These are phyloP conservation scores for Klebsormidium nitens DNA, from an alignment of 139 green algal genomes.

Conservation along the genomic window DNA sequence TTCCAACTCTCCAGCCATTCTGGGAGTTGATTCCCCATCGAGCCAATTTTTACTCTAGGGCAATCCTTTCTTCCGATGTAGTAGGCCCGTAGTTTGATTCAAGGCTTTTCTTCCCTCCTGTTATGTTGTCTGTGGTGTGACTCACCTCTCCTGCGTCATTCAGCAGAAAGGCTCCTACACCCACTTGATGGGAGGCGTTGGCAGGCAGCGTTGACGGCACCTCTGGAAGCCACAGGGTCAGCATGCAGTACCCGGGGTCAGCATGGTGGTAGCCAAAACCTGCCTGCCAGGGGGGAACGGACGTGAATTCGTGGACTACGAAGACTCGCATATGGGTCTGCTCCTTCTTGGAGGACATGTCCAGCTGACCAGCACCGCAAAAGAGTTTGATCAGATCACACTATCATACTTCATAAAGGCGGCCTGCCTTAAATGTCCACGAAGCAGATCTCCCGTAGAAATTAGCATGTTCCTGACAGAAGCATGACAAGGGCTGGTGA, in stretches of 20 bases:
- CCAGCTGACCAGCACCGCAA: too few species aligned
- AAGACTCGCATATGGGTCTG: too few species aligned
- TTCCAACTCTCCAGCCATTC: too few species aligned
- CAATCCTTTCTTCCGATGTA: too few species aligned
- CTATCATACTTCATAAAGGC: too few species aligned
- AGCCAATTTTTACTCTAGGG: too few species aligned
- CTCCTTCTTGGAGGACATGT: too few species aligned
- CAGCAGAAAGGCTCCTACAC: constrained; percentile 46
- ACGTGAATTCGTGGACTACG: too few species aligned
- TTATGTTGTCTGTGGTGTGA: not conserved
- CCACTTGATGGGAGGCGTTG: constrained; percentile 48
- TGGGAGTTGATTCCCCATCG: too few species aligned
- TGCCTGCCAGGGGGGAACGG: constrained; percentile 22
- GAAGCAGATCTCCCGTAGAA: too few species aligned
- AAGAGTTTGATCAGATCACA: too few species aligned
- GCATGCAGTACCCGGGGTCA: constrained; percentile 45
- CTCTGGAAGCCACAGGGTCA: constrained; percentile 46
- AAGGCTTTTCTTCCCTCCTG: not conserved
- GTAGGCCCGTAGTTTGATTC: not conserved
- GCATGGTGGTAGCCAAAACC: constrained; percentile 51
- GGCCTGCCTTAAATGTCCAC: too few species aligned
- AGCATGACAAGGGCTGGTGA: not conserved
- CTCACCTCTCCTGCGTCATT: constrained; percentile 19
- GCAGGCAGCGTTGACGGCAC: constrained; percentile 38
- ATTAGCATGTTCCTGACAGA: not conserved